phyloP scores from a whole-genome alignment of 352 stramenopile species.

The Phytophthora constricta region DNA sequence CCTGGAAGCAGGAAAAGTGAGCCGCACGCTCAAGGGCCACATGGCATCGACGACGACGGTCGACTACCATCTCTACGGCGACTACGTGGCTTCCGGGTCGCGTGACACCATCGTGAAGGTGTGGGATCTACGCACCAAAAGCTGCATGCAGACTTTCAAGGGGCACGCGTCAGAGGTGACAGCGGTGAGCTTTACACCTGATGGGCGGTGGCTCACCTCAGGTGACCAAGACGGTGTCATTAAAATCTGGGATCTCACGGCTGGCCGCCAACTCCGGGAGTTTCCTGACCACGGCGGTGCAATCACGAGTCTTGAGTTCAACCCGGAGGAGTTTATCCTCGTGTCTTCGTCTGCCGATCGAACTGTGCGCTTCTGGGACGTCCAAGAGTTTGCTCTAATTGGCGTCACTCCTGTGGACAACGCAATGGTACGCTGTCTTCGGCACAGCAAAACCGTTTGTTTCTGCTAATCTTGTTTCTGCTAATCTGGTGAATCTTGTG shows the following conservation, averaged over 20 bases:
- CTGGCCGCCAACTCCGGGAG: constrained; percentile 74
- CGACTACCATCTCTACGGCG: constrained; percentile 87
- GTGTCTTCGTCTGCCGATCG: constrained; percentile 79
- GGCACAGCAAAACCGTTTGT: too few relatives aligned
- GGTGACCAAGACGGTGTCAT: constrained; percentile 75
- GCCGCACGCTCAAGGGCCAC: constrained; percentile 81
- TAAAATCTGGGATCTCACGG: constrained; percentile 87
- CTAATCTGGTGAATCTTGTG: neutral
- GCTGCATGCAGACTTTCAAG: constrained; percentile 89
- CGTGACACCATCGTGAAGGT: constrained; percentile 88
- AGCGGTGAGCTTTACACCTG: constrained; percentile 78
- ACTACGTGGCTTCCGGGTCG: constrained; percentile 86
- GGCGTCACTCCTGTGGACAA: constrained; percentile 84
- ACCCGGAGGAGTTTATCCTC: constrained; percentile 87
- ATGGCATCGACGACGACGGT: constrained; percentile 84
- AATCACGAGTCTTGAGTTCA: constrained; percentile 86
- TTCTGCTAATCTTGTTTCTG: too few relatives aligned
- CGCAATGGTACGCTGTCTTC: constrained; percentile 64
- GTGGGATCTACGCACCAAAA: constrained; percentile 86
- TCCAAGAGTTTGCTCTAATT: constrained; percentile 85
- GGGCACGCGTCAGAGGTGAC: constrained; percentile 81
- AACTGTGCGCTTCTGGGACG: constrained; percentile 86
- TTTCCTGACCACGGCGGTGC: constrained; percentile 78
- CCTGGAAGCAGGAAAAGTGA: constrained; percentile 80
- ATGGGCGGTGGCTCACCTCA: constrained; percentile 86